Evolutionary conservation across 352 stramenopile species (phyloP).

Genomic region (Albugo laibachii): DNA sequence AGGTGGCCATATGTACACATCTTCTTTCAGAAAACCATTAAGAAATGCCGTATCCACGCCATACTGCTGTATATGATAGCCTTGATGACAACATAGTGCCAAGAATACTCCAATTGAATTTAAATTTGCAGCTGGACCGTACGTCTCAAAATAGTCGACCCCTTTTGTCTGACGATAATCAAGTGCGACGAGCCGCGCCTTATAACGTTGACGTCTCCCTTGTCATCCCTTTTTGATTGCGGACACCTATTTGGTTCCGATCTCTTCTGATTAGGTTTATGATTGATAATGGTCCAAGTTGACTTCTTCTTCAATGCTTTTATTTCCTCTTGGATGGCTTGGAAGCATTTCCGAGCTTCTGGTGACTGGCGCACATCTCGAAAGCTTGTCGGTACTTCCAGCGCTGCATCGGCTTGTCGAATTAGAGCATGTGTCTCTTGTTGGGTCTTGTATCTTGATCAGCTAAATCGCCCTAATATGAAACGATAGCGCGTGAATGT

Average conservation of each 20-base stretch:
- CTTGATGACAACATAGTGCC: conserved; percentile 6
- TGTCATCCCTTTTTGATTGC: conserved; percentile 2
- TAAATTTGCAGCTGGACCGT: conserved; percentile 11
- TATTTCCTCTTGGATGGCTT: conserved; percentile 3
- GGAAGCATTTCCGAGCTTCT: neutral
- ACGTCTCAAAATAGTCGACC: conserved; percentile 11
- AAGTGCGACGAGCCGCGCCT: conserved; percentile 10
- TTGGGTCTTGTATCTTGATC: too few species aligned
- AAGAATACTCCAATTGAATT: conserved; percentile 11
- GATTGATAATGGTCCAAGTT: too few species aligned
- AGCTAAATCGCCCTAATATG: too few species aligned
- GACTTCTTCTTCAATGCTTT: too few species aligned
- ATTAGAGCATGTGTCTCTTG: too few species aligned
- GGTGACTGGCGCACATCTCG: neutral
- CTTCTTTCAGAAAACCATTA: conserved; percentile 2
- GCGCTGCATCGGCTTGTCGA: neutral
- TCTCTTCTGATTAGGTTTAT: too few species aligned
- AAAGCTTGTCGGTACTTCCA: neutral
- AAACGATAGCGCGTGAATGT: too few species aligned
- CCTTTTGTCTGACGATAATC: conserved; percentile 9
- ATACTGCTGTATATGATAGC: conserved; percentile 9
- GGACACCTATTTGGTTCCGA: conserved; percentile 6
- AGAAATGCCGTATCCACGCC: conserved; percentile 5
- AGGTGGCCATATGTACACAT: conserved; percentile 9
- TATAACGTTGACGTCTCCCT: conserved; percentile 8